These are phyloP conservation scores for Plasmodium ovale DNA, from an alignment of 169 alveolate species.

Conservation along the genomic window DNA sequence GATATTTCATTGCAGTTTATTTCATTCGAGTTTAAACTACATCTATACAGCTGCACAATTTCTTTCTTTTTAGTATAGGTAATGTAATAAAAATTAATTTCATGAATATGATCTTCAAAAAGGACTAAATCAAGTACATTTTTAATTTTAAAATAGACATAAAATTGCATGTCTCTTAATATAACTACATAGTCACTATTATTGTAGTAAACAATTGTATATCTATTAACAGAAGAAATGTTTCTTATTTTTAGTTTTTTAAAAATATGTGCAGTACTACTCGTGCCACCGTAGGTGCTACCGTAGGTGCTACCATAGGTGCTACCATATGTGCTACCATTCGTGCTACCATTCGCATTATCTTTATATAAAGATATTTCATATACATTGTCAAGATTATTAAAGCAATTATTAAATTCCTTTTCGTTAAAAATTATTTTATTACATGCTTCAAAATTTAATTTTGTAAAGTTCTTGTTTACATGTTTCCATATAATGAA, in stretches of 20 bases:
- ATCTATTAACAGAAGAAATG: slow-evolving; percentile 14
- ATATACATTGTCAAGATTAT: slow-evolving; percentile 12
- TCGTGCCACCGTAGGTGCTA: too few relatives aligned
- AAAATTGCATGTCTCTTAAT: slow-evolving; percentile 7
- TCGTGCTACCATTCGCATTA: too few relatives aligned
- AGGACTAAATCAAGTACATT: slow-evolving; percentile 14
- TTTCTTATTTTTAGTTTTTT: slow-evolving; percentile 22
- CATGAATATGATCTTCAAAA: neutral
- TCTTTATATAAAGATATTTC: slow-evolving; percentile 25
- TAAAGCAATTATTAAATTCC: slow-evolving; percentile 11
- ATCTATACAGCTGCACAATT: slow-evolving; percentile 11
- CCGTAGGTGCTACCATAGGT: too few relatives aligned
- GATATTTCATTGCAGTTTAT: slow-evolving; percentile 15
- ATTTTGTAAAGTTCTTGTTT: slow-evolving; percentile 2
- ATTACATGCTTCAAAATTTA: slow-evolving; percentile 5
- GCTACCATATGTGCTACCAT: too few relatives aligned
- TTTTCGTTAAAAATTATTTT: slow-evolving; percentile 18
- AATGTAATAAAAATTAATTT: slow-evolving; percentile 36
- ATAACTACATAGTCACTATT: slow-evolving; percentile 20
- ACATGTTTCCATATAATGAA: slow-evolving; percentile 35
- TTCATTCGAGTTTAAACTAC: neutral
- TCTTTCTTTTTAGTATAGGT: neutral
- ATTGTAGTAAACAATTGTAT: slow-evolving; percentile 22
- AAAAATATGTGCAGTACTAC: neutral
- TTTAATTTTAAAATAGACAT: slow-evolving; percentile 24